Conservation (phyloP, 129 eudicot genomes). For the Pulicaria dysenterica region DNA sequence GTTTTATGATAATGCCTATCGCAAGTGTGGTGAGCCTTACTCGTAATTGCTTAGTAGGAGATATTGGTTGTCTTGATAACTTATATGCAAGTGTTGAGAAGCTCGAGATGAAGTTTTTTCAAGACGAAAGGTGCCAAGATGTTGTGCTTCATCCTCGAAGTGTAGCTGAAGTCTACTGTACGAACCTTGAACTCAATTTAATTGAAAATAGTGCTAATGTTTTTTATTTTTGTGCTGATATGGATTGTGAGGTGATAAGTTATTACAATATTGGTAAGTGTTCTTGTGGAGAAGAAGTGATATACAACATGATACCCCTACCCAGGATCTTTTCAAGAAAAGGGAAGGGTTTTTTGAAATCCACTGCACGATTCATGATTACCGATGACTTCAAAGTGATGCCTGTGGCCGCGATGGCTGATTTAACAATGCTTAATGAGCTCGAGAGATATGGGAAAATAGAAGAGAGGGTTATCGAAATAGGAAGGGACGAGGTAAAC, state of each 20-base stretch:
- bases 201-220: not conserved
- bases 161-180: conserved; percentile 25
- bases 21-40: conserved; percentile 23
- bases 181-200: conserved; percentile 20
- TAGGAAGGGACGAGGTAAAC: conserved; percentile 32
- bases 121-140: not conserved
- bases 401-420: conserved; percentile 32
- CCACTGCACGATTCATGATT: conserved; percentile 33
- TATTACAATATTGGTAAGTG: conserved; percentile 26
- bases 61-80: conserved; percentile 35
- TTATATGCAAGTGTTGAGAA: conserved; percentile 24
- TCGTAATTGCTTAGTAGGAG: conserved; percentile 3
- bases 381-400: conserved; percentile 25
- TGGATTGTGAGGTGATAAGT: not conserved
- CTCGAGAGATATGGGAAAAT: conserved; percentile 25
- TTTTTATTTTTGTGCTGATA: conserved; percentile 2
- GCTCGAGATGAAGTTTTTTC: conserved; percentile 15
- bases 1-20: conserved; percentile 39
- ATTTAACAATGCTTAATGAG: conserved; percentile 24
- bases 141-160: conserved; percentile 36
- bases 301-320: not conserved
- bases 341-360: conserved; percentile 19
- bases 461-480: conserved; percentile 7
- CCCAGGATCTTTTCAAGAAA: not conserved
- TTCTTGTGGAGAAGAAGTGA: conserved; percentile 13